Evolutionary conservation across 768 basidiomycete species (phyloP).

Genomic region (Boletus sensibilis): DNA sequence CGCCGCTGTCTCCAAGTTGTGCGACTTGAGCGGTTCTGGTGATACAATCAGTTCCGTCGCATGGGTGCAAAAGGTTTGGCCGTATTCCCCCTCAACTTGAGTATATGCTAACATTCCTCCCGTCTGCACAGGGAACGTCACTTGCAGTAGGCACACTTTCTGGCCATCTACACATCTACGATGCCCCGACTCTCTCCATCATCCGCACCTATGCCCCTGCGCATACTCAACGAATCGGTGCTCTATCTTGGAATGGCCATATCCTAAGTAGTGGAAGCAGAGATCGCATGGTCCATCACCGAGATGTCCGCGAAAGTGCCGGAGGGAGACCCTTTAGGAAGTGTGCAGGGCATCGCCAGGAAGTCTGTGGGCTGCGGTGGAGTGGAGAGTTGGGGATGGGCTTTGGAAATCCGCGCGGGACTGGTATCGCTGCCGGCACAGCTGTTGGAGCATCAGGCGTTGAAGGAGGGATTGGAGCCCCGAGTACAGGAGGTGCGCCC

Average conservation of each 20-base stretch:
- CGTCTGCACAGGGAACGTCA: constrained; percentile 61
- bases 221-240: constrained; percentile 87
- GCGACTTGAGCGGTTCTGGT: constrained; percentile 62
- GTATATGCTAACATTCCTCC: not conserved
- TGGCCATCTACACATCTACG: constrained; percentile 90
- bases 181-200: constrained; percentile 71
- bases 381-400: constrained; percentile 41
- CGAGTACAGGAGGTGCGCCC: constrained; percentile 23
- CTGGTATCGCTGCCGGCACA: constrained; percentile 4
- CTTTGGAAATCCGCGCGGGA: constrained; percentile 24
- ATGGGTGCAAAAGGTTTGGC: constrained; percentile 78
- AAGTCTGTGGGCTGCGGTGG: constrained; percentile 96
- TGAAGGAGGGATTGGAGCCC: constrained; percentile 22
- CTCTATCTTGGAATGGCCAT: constrained; percentile 90
- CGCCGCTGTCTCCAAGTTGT: constrained; percentile 87
- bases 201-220: constrained; percentile 83
- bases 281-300: constrained; percentile 87
- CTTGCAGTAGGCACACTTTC: constrained; percentile 92
- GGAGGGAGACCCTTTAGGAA: constrained; percentile 64
- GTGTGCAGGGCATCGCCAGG: constrained; percentile 79
- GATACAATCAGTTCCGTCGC: constrained; percentile 86
- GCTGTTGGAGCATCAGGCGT: constrained; percentile 25
- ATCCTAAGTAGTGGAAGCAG: constrained; percentile 88
- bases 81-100: not conserved
- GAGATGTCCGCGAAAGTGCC: constrained; percentile 77